phyloP scores from a whole-genome alignment of 129 eudicot species.

The Logfia minima region DNA sequence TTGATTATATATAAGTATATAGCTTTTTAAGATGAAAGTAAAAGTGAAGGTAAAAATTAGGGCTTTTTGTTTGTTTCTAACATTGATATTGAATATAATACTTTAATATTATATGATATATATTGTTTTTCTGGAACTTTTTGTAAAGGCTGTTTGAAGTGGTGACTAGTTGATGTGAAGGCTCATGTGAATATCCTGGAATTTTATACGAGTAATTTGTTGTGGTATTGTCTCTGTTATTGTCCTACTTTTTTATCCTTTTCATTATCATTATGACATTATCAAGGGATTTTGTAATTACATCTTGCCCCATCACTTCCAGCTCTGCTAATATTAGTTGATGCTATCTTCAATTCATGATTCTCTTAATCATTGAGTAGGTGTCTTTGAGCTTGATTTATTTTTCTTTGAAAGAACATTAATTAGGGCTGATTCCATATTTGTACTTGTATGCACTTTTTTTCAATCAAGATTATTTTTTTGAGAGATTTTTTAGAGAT shows the following conservation, averaged over 20 bases:
- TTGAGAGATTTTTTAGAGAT: background rate
- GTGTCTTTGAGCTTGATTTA: background rate
- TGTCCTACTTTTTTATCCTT: background rate
- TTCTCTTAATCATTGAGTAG: background rate
- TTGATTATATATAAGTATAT: background rate
- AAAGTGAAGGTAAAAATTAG: background rate
- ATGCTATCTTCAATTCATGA: background rate
- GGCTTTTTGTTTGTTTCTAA: background rate
- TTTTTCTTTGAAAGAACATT: background rate
- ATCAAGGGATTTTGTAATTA: background rate
- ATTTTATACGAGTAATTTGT: background rate
- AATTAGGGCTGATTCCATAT: constrained; percentile 3
- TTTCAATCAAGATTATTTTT: background rate
- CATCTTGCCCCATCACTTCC: background rate
- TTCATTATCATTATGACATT: background rate
- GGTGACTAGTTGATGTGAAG: constrained; percentile 13
- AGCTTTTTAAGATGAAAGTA: background rate
- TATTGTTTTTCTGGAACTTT: background rate
- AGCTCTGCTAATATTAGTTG: background rate
- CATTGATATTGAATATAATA: background rate
- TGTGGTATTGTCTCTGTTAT: constrained; percentile 1
- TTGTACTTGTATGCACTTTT: background rate
- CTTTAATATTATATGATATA: background rate
- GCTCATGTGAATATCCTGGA: constrained; percentile 8
- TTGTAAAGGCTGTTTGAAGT: constrained; percentile 3